Percentiles rank a stretch among this genome's conserved stretches.
phyloP scores from a whole-genome alignment of 345 rosid genomes.

The Populus euphratica region DNA sequence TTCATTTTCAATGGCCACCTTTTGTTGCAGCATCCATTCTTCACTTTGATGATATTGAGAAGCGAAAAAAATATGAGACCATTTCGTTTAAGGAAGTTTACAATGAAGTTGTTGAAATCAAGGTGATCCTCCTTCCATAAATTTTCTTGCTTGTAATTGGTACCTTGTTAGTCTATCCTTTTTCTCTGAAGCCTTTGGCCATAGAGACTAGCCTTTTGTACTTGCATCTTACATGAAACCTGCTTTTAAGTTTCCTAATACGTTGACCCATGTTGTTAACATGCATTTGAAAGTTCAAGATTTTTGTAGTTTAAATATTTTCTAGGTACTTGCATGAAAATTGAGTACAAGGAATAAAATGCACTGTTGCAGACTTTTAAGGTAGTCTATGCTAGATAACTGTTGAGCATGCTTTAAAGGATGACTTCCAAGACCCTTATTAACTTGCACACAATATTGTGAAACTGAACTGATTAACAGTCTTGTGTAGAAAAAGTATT shows the following conservation, averaged over 20 bases:
- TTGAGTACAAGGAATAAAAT: neutral
- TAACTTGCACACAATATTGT: neutral
- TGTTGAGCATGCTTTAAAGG: neutral
- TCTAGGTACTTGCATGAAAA: neutral
- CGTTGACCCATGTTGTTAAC: too few relatives aligned
- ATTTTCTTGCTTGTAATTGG: conserved; percentile 7
- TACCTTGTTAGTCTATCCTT: neutral
- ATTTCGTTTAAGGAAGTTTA: conserved; percentile 69
- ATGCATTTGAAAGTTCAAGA: too few relatives aligned
- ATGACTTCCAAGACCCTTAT: neutral
- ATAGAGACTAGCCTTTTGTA: neutral
- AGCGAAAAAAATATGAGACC: conserved; percentile 54
- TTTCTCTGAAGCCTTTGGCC: neutral
- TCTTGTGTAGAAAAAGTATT: neutral
- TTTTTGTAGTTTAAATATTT: neutral
- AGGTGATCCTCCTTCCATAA: conserved; percentile 41
- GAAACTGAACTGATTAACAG: neutral
- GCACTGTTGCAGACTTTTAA: neutral
- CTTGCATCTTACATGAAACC: too few relatives aligned
- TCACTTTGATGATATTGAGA: conserved; percentile 64
- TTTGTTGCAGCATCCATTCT: conserved; percentile 68
- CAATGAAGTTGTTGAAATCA: conserved; percentile 64
- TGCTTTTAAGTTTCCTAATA: too few relatives aligned
- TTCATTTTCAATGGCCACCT: conserved; percentile 13
- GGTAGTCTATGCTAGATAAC: neutral